phyloP scores from a whole-genome alignment of 2,329 filamentous ascomycete species.

The Alternaria burnsii region DNA sequence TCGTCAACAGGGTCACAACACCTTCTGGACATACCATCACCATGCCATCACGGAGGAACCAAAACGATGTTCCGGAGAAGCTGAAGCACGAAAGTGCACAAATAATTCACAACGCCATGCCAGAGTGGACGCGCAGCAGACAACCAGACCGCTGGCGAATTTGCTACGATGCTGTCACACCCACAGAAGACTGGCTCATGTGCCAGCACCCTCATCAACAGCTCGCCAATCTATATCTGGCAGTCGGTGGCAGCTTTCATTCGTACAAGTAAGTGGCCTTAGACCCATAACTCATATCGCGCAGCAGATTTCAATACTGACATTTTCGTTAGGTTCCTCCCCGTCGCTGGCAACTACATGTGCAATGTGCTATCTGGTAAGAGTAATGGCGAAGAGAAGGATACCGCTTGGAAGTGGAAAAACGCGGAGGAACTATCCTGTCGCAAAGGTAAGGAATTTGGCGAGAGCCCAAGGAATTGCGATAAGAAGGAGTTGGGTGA shows the following conservation, averaged over 20 bases:
- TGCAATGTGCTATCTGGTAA: conserved; percentile 52
- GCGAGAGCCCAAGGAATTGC: conserved; percentile 16
- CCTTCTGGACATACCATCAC: conserved; percentile 63
- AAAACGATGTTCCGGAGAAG: conserved; percentile 52
- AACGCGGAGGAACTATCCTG: conserved; percentile 24
- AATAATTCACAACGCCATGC: conserved; percentile 40
- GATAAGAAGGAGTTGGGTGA: conserved; percentile 23
- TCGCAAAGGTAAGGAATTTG: conserved; percentile 32
- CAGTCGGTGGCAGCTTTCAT: conserved; percentile 69
- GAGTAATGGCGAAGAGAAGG: conserved; percentile 50
- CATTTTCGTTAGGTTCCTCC: conserved; percentile 58
- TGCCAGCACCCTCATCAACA: conserved; percentile 60
- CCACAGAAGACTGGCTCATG: conserved; percentile 70
- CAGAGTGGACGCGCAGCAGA: conserved; percentile 43
- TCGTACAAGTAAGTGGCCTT: conserved; percentile 60
- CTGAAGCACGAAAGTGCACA: conserved; percentile 56
- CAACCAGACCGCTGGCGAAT: conserved; percentile 56
- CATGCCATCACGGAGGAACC: conserved; percentile 57
- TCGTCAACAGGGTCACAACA: conserved; percentile 62
- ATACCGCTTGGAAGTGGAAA: conserved; percentile 49
- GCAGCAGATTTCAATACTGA: neutral
- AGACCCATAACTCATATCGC: neutral
- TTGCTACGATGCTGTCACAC: conserved; percentile 69
- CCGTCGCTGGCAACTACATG: conserved; percentile 68
- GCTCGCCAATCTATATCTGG: conserved; percentile 64